phyloP scores from a whole-genome alignment of 805 yeast genomes.

The Candida endomychidarum region DNA sequence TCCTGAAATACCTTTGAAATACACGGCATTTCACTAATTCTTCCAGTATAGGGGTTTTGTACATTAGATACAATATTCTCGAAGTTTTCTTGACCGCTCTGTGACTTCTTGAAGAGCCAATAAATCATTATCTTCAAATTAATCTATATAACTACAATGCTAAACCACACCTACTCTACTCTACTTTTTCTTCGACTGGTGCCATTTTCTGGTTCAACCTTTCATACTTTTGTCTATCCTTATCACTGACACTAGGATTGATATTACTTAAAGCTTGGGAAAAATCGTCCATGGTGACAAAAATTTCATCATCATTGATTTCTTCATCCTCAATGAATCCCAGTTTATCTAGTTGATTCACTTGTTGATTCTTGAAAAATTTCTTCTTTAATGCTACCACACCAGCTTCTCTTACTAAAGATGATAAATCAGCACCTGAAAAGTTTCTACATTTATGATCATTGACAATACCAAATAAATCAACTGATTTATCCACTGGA shows the following conservation, averaged over 20 bases:
- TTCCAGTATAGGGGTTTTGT: no score
- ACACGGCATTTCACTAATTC: no score
- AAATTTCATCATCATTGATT: conserved; percentile 28
- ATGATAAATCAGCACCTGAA: conserved; percentile 94
- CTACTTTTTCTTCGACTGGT: conserved; percentile 12
- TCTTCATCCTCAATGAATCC: conserved; percentile 34
- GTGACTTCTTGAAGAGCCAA: no score
- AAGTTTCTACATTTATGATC: conserved; percentile 85
- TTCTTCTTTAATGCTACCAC: conserved; percentile 78
- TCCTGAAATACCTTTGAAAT: no score
- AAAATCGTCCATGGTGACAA: conserved; percentile 69
- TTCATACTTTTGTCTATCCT: conserved; percentile 77
- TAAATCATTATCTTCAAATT: no score
- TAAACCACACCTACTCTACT: no score
- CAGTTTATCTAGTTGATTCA: conserved; percentile 38
- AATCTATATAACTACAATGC: no score
- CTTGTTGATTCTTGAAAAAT: conserved; percentile 50
- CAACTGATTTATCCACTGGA: conserved; percentile 66
- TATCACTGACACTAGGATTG: conserved; percentile 88
- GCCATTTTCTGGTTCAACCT: conserved; percentile 67
- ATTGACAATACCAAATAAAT: conserved; percentile 59
- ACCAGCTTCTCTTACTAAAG: conserved; percentile 92
- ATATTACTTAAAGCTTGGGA: conserved; percentile 68
- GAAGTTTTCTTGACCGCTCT: no score
- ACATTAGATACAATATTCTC: no score